These are phyloP conservation scores for Puya raimondii DNA, from an alignment of 176 grass and related monocot genomes.

Conservation along the genomic window DNA sequence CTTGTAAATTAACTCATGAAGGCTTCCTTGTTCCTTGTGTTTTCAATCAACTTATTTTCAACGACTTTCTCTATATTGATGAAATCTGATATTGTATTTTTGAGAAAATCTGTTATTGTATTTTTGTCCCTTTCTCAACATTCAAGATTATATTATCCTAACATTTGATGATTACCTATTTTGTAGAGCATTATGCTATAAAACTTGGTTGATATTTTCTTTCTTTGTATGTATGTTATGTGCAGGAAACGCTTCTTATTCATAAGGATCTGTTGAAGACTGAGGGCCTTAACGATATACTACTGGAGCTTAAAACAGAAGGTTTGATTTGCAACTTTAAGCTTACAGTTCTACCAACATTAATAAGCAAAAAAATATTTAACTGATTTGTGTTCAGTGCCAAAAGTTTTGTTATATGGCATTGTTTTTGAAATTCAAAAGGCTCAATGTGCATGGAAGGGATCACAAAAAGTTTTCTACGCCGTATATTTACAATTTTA, in stretches of 20 bases:
- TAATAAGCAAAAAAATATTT: not conserved
- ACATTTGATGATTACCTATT: not conserved
- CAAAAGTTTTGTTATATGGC: not conserved
- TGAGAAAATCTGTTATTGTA: not conserved
- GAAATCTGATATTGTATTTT: not conserved
- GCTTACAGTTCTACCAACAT: not conserved
- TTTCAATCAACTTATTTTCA: too few species aligned
- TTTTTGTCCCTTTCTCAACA: not conserved
- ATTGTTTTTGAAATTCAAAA: not conserved
- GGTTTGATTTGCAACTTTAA: slow-evolving; percentile 26
- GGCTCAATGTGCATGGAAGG: not conserved
- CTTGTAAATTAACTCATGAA: not conserved
- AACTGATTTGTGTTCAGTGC: not conserved
- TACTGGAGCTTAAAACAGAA: slow-evolving; percentile 69
- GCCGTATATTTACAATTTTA: not conserved
- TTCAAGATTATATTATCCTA: not conserved
- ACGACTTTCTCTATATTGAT: not conserved
- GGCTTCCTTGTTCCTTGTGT: too few species aligned
- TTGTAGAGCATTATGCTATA: not conserved
- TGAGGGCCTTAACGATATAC: slow-evolving; percentile 50
- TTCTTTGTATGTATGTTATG: not conserved
- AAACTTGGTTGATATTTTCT: not conserved
- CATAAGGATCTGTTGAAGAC: slow-evolving; percentile 65
- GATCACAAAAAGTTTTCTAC: not conserved
- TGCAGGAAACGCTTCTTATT: slow-evolving; percentile 91